Evolutionary conservation across 2,329 filamentous ascomycete species (phyloP).

Genomic region (Colletotrichum sp.): DNA sequence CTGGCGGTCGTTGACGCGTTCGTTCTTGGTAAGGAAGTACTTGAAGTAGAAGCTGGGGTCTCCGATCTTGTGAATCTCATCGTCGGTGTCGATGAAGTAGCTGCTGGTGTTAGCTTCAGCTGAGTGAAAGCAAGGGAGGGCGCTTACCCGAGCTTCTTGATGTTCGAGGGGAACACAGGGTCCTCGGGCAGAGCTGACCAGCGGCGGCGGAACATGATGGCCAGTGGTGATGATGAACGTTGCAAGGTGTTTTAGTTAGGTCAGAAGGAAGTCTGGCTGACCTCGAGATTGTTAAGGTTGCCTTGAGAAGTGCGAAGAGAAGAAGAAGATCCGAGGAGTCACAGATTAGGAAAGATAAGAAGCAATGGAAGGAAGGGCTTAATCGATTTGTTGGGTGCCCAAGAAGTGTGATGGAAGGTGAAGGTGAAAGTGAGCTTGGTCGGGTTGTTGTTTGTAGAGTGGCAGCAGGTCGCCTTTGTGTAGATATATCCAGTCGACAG

Average conservation of each 20-base stretch:
- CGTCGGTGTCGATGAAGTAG: conserved; percentile 78
- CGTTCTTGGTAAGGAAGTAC: conserved; percentile 74
- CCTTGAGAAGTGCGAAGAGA: not conserved
- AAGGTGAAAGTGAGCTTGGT: not conserved
- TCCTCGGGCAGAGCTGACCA: conserved; percentile 74
- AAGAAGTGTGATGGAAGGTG: not conserved
- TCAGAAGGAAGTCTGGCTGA: not conserved
- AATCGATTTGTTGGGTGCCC: not conserved
- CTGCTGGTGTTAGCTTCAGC: conserved; percentile 42
- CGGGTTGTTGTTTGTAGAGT: not conserved
- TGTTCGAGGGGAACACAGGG: conserved; percentile 64
- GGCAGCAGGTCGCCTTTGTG: not conserved
- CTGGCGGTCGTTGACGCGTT: conserved; percentile 78
- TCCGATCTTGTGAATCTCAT: conserved; percentile 74
- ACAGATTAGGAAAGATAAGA: not conserved
- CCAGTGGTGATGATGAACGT: not conserved
- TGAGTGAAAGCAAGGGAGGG: not conserved
- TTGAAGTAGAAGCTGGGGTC: conserved; percentile 74
- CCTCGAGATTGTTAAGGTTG: not conserved
- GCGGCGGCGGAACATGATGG: conserved; percentile 75
- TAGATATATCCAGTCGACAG: not conserved
- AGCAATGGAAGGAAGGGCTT: not conserved
- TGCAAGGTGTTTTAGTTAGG: not conserved
- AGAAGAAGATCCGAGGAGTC: not conserved
- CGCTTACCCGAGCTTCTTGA: conserved; percentile 74